Percentiles rank a stretch among this genome's conserved stretches.
These are phyloP conservation scores for Syncephalastrum racemosum DNA, from an alignment of 371 early-diverging fungal genomes.

Conservation along the genomic window DNA sequence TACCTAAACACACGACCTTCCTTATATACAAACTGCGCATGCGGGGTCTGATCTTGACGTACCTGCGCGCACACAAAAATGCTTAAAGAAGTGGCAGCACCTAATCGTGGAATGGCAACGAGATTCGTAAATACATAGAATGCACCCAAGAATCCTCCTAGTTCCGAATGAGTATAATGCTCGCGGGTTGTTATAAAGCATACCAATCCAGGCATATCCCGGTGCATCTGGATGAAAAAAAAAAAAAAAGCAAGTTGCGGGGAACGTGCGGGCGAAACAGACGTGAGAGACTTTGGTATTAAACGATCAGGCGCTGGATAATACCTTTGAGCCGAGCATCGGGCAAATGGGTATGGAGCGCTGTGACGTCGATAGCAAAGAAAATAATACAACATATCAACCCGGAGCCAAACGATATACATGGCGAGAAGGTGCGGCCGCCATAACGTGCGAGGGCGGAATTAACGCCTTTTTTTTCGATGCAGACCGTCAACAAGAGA, in stretches of 20 bases:
- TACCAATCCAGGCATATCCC: constrained; percentile 37
- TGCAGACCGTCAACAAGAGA: too few relatives aligned
- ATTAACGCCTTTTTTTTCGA: constrained; percentile 10
- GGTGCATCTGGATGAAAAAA: constrained; percentile 19
- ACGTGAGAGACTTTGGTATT: too few relatives aligned
- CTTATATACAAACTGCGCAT: neutral
- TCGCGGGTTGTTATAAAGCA: neutral
- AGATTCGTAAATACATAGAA: constrained; percentile 32
- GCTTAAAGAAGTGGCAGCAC: constrained; percentile 32
- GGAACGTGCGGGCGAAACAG: too few relatives aligned
- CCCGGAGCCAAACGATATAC: constrained; percentile 27
- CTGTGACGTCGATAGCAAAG: constrained; percentile 29
- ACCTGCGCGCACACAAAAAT: constrained; percentile 39
- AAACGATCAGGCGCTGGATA: too few relatives aligned
- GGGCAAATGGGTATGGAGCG: constrained; percentile 25
- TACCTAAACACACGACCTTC: constrained; percentile 12
- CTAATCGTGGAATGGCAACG: constrained; percentile 25
- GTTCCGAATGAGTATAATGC: neutral
- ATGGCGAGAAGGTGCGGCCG: constrained; percentile 28
- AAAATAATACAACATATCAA: constrained; percentile 24
- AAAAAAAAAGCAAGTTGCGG: neutral
- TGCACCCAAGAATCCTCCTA: constrained; percentile 30
- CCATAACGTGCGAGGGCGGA: constrained; percentile 22
- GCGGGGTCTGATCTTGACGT: neutral
- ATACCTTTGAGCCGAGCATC: constrained; percentile 1